Evolutionary conservation across 2,329 filamentous ascomycete species (phyloP).

Genomic region (Epichloe brachyelytri): DNA sequence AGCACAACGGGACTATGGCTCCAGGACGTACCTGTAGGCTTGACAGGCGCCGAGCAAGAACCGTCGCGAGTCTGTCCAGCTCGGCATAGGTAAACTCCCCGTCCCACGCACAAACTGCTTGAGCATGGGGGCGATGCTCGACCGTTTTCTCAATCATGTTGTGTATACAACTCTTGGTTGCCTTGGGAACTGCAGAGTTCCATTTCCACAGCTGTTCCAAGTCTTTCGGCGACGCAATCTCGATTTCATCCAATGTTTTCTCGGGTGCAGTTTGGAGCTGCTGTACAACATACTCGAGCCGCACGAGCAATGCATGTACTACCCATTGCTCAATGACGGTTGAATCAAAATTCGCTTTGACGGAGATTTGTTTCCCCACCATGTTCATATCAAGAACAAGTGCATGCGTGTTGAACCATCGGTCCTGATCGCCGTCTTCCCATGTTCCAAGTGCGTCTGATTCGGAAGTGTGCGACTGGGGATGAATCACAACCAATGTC

Average conservation of each 20-base stretch:
- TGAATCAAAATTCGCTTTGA: background rate
- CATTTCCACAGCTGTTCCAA: conserved; percentile 33
- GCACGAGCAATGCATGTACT: background rate
- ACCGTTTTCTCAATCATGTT: conserved; percentile 30
- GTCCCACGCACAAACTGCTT: conserved; percentile 38
- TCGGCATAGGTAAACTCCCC: conserved; percentile 33
- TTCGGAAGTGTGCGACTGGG: background rate
- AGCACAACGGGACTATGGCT: conserved; percentile 34
- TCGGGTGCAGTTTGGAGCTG: background rate
- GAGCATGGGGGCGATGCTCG: conserved; percentile 20
- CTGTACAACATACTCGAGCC: background rate
- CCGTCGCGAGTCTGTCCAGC: conserved; percentile 28
- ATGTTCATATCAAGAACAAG: background rate
- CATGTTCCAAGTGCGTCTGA: background rate
- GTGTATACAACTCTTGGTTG: conserved; percentile 31
- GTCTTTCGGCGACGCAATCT: conserved; percentile 12
- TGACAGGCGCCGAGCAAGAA: conserved; percentile 26
- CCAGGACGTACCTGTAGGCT: conserved; percentile 14
- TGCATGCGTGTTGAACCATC: background rate
- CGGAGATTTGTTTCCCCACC: background rate
- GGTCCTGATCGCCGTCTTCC: background rate
- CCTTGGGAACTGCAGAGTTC: conserved; percentile 30
- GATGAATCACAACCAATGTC: conserved; percentile 18
- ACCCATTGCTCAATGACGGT: background rate
- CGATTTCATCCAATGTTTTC: background rate